Percentiles rank a stretch among this genome's conserved stretches.
Conservation (phyloP, 805 yeast genomes). For the Yarrowia sp. region DNA sequence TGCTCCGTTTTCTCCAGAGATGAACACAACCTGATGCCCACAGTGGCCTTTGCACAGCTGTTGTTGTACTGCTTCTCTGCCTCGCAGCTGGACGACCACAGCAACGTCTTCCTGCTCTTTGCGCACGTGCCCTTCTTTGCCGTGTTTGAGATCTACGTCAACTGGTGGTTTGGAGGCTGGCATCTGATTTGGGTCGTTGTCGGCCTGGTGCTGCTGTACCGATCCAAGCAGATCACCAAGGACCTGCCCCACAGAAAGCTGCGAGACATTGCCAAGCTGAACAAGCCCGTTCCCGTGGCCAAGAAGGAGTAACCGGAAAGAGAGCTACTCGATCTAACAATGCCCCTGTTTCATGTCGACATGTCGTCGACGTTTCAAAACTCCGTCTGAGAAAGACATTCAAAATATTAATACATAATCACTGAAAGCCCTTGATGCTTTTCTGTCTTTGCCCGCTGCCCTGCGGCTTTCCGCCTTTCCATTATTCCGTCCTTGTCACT, state of each 20-base stretch:
- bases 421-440: no score
- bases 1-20: constrained; percentile 22
- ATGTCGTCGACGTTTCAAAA: no score
- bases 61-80: constrained; percentile 25
- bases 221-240: constrained; percentile 15
- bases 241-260: constrained; percentile 9
- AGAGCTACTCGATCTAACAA: no score
- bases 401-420: constrained; percentile 6
- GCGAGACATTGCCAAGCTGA: constrained; percentile 29
- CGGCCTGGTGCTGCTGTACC: constrained; percentile 12
- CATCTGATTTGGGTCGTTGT: constrained; percentile 12
- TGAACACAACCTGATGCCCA: constrained; percentile 14
- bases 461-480: no score
- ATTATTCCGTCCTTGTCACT: no score
- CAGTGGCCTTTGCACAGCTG: constrained; percentile 25
- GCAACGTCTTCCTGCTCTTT: constrained; percentile 21
- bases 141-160: constrained; percentile 26
- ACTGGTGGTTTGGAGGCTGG: constrained; percentile 38
- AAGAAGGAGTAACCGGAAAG: not conserved
- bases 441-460: no score
- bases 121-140: constrained; percentile 22
- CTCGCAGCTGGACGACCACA: constrained; percentile 20
- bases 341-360: no score
- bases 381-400: not conserved
- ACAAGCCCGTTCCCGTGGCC: not conserved